A percentile compares a stretch with the other conserved stretches of the same genome.
Conservation (phyloP, 139 green algal genomes). For the Closterium sp. region DNA sequence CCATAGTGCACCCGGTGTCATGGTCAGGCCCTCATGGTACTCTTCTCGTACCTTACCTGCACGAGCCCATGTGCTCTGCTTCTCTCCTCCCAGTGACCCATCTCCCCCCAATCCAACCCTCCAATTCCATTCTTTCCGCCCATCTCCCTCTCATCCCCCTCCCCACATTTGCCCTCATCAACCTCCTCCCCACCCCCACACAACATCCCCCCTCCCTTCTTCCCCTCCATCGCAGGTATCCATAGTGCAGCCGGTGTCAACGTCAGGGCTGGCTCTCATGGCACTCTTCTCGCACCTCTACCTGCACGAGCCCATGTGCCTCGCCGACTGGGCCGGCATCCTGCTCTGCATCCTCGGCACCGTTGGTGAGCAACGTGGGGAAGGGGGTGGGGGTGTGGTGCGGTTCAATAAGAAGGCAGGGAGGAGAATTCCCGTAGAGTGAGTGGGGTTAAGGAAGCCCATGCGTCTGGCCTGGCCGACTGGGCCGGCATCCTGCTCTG, state of each 20-base stretch:
- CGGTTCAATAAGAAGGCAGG: too few species aligned
- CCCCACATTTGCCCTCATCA: neutral
- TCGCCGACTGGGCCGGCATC: neutral
- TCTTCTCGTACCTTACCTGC: constrained; percentile 86
- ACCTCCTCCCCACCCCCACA: neutral
- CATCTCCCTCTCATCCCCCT: neutral
- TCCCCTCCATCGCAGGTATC: neutral
- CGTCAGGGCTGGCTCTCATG: constrained; percentile 76
- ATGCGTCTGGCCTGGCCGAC: neutral
- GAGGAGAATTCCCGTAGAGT: too few species aligned
- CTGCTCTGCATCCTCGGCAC: neutral
- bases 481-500: neutral
- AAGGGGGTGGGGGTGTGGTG: too few species aligned
- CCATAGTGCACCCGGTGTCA: constrained; percentile 82
- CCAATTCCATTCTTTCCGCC: constrained; percentile 17
- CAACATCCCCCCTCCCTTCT: neutral
- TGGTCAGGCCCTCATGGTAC: constrained; percentile 75
- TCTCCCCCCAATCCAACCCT: constrained; percentile 55
- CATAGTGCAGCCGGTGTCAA: constrained; percentile 66
- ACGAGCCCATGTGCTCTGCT: constrained; percentile 24
- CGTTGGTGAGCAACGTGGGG: neutral
- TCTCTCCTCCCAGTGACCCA: constrained; percentile 62
- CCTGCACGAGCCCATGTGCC: constrained; percentile 54
- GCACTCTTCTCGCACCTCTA: constrained; percentile 85
- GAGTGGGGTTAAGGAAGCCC: too few species aligned